These are phyloP conservation scores for Scutellaria baicalensis DNA, from an alignment of 257 asterid species.

Conservation along the genomic window DNA sequence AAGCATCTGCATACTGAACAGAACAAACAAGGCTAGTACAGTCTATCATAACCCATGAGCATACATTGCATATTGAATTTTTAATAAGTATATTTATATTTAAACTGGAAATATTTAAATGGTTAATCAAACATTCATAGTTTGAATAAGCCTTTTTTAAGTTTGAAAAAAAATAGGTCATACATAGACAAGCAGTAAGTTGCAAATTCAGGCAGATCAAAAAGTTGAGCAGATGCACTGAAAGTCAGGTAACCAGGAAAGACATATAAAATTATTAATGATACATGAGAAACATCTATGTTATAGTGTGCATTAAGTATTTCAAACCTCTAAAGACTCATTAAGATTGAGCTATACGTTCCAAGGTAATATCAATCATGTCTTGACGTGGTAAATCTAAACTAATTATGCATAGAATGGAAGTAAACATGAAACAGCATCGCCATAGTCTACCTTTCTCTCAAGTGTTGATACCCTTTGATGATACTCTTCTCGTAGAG, in stretches of 20 bases:
- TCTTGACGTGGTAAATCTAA: neutral
- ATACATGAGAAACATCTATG: neutral
- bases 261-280: neutral
- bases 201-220: neutral
- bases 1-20: neutral
- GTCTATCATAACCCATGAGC: neutral
- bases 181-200: neutral
- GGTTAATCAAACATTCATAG: neutral
- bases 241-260: neutral
- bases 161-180: neutral
- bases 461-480: conserved; percentile 86
- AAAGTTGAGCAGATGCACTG: neutral
- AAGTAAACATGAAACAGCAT: conserved; percentile 22
- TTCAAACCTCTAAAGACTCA: neutral
- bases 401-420: neutral
- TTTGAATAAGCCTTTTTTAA: neutral
- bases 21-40: neutral
- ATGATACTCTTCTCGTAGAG: conserved; percentile 93
- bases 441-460: conserved; percentile 65
- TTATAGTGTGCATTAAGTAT: neutral
- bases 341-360: neutral
- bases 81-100: neutral
- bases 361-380: neutral
- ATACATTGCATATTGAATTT: neutral
- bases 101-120: neutral